Conservation (phyloP, 2,329 filamentous ascomycete genomes). For the Verticillium nubilum region DNA sequence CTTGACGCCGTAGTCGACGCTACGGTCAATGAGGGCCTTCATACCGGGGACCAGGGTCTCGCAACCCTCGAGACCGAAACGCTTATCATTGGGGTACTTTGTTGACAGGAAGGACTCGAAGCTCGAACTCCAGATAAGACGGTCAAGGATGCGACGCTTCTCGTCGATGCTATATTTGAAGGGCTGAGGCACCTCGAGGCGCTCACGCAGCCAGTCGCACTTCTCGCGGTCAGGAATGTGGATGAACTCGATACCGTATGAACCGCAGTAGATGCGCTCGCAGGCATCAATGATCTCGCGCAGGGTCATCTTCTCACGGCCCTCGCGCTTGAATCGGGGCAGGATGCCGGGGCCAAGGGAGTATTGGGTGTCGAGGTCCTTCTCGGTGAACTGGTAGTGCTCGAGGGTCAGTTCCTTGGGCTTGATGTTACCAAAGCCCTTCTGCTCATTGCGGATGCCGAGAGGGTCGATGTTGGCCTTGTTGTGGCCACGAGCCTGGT, state of each 20-base stretch:
- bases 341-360: conserved; percentile 89
- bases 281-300: conserved; percentile 90
- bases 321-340: conserved; percentile 84
- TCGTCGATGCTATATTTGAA: conserved; percentile 98
- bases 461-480: conserved; percentile 97
- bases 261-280: conserved; percentile 93
- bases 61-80: conserved; percentile 95
- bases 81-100: conserved; percentile 99
- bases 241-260: conserved; percentile 98
- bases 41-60: conserved; percentile 97
- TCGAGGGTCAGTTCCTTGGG: conserved; percentile 91
- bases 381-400: conserved; percentile 92
- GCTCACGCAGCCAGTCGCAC: conserved; percentile 96
- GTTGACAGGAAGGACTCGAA: conserved; percentile 94
- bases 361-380: conserved; percentile 89
- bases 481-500: conserved; percentile 96
- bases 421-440: conserved; percentile 78
- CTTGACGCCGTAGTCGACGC: conserved; percentile 97
- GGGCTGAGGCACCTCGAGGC: conserved; percentile 86
- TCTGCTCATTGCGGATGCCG: conserved; percentile 80
- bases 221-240: conserved; percentile 96
- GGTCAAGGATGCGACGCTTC: conserved; percentile 95
- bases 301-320: conserved; percentile 91
- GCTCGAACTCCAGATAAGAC: conserved; percentile 96
- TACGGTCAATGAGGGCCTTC: conserved; percentile 98